phyloP scores from a whole-genome alignment of 805 yeast species.

The Candida insectorum region DNA sequence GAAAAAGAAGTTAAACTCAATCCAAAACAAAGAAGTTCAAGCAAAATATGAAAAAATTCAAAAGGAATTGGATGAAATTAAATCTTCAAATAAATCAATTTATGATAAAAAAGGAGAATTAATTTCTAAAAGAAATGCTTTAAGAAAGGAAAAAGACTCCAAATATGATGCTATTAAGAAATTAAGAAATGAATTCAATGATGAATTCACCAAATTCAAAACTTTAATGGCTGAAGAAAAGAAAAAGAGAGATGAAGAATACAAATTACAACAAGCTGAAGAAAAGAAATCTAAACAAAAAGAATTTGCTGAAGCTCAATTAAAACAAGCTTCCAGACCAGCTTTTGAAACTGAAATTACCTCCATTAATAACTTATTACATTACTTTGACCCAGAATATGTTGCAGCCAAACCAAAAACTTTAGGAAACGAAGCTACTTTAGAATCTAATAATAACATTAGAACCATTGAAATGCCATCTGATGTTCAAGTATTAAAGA shows the following conservation, averaged over 20 bases:
- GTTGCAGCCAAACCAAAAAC: constrained; percentile 50
- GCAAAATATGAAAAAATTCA: constrained; percentile 66
- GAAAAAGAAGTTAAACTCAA: constrained; percentile 60
- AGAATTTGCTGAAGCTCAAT: constrained; percentile 59
- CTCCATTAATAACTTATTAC: constrained; percentile 68
- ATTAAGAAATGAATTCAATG: constrained; percentile 71
- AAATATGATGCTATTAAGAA: constrained; percentile 64
- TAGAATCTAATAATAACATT: constrained; percentile 21
- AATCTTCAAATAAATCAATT: constrained; percentile 53
- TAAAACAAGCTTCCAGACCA: constrained; percentile 73
- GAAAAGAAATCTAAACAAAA: constrained; percentile 51
- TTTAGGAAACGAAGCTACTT: constrained; percentile 24
- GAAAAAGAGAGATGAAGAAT: constrained; percentile 65
- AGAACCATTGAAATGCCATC: constrained; percentile 62
- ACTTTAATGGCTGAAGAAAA: constrained; percentile 65
- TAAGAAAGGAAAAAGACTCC: constrained; percentile 66
- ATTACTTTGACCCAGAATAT: constrained; percentile 74
- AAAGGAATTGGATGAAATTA: constrained; percentile 66
- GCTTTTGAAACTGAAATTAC: constrained; percentile 81
- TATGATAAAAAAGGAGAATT: constrained; percentile 65
- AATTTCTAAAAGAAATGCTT: constrained; percentile 61
- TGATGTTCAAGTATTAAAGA: constrained; percentile 59
- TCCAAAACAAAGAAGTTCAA: constrained; percentile 63
- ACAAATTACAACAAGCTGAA: constrained; percentile 50
- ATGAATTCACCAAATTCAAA: constrained; percentile 68